Evolutionary conservation across 2,329 filamentous ascomycete genomes (phyloP).

Genomic region (Colletotrichum truncatum): DNA sequence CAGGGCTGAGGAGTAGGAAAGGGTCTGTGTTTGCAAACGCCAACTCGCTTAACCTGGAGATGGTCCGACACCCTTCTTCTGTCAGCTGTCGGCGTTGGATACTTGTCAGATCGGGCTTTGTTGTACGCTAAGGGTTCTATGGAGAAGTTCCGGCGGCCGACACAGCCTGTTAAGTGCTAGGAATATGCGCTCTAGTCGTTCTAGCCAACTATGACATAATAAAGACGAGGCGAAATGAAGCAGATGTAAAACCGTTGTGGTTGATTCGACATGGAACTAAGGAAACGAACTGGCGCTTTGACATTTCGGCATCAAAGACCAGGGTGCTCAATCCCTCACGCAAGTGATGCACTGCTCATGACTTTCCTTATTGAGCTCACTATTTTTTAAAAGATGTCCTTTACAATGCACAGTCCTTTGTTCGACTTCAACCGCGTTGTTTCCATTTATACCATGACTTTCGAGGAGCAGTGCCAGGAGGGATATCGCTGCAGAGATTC

Average conservation of each 20-base stretch:
- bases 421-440: too few relatives aligned
- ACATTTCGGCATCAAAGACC: background rate
- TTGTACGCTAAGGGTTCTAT: background rate
- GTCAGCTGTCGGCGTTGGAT: background rate
- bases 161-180: background rate
- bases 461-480: too few relatives aligned
- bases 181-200: background rate
- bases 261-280: background rate
- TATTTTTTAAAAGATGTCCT: too few relatives aligned
- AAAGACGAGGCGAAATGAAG: background rate
- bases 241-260: background rate
- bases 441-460: too few relatives aligned
- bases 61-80: background rate
- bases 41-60: background rate
- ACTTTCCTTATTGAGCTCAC: background rate
- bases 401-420: too few relatives aligned
- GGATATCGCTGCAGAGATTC: too few relatives aligned
- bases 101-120: background rate
- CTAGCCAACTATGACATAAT: background rate
- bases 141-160: background rate
- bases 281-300: background rate
- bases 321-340: background rate
- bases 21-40: constrained; percentile 2
- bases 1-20: constrained; percentile 13
- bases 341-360: background rate